These are phyloP conservation scores for Candida berthetii DNA, from an alignment of 805 yeast species.

Conservation along the genomic window DNA sequence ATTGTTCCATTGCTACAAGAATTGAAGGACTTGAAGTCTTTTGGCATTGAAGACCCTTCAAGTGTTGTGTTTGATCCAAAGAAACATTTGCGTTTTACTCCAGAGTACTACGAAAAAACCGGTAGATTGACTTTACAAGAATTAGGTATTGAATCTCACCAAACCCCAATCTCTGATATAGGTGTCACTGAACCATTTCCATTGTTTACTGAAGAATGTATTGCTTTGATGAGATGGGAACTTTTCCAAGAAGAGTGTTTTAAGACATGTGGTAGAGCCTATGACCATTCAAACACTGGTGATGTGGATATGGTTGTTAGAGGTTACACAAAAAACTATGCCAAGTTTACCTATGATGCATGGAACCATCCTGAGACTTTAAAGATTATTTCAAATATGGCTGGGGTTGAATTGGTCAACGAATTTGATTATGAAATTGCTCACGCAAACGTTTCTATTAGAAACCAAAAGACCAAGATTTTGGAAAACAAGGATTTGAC, in stretches of 20 bases:
- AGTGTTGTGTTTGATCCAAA: conserved; percentile 27
- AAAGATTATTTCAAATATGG: conserved; percentile 48
- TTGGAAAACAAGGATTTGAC: neutral
- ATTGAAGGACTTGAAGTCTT: conserved; percentile 3
- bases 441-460: conserved; percentile 44
- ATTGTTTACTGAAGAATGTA: conserved; percentile 53
- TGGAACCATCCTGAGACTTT: conserved; percentile 53
- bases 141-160: conserved; percentile 33
- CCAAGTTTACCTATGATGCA: conserved; percentile 42
- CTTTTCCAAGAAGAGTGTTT: conserved; percentile 40
- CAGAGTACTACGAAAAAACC: conserved; percentile 29
- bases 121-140: conserved; percentile 40
- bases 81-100: conserved; percentile 30
- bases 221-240: conserved; percentile 53
- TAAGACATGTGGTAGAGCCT: conserved; percentile 25
- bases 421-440: conserved; percentile 11
- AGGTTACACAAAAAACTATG: conserved; percentile 39
- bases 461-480: neutral
- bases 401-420: conserved; percentile 24
- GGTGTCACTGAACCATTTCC: conserved; percentile 60
- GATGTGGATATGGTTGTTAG: conserved; percentile 39
- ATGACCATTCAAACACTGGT: conserved; percentile 38
- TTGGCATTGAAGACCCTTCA: conserved; percentile 19
- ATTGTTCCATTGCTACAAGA: conserved; percentile 3
- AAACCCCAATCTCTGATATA: conserved; percentile 43